phyloP scores from a whole-genome alignment of 106 monocot species.

The Acorus gramineus region DNA sequence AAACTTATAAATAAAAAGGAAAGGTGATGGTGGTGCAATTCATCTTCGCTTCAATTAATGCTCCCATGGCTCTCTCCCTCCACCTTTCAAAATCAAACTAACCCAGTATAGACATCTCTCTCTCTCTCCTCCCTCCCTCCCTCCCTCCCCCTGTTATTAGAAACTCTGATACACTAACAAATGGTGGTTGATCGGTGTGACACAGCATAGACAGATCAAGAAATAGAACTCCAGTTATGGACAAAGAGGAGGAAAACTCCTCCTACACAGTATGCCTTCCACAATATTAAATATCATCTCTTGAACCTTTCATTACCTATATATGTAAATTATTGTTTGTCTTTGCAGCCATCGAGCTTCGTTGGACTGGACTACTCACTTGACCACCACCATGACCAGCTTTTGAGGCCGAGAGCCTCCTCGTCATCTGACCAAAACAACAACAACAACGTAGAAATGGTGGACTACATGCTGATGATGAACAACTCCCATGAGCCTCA shows the following conservation, averaged over 20 bases:
- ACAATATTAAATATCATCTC: neutral
- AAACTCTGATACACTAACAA: neutral
- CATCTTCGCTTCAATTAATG: neutral
- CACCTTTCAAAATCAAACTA: neutral
- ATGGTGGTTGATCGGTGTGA: neutral
- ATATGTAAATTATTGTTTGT: neutral
- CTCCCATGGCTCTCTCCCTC: neutral
- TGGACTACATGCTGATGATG: slow-evolving; percentile 42
- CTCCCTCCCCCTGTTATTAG: neutral
- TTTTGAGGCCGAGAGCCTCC: neutral
- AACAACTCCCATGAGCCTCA: slow-evolving; percentile 11
- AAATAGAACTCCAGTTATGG: too few relatives aligned
- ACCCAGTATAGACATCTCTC: neutral
- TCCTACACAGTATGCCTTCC: neutral
- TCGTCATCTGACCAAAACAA: neutral
- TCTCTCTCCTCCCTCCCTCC: neutral
- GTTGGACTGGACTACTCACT: neutral
- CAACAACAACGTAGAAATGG: slow-evolving; percentile 30
- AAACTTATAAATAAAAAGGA: slow-evolving; percentile 18
- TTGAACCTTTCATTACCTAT: neutral
- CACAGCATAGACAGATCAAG: too few relatives aligned
- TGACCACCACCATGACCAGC: neutral
- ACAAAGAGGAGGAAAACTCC: neutral
- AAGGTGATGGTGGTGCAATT: slow-evolving; percentile 16
- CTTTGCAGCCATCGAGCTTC: neutral